Evolutionary conservation across 2,329 filamentous ascomycete species (phyloP).

Genomic region (Corynespora cassiicola): DNA sequence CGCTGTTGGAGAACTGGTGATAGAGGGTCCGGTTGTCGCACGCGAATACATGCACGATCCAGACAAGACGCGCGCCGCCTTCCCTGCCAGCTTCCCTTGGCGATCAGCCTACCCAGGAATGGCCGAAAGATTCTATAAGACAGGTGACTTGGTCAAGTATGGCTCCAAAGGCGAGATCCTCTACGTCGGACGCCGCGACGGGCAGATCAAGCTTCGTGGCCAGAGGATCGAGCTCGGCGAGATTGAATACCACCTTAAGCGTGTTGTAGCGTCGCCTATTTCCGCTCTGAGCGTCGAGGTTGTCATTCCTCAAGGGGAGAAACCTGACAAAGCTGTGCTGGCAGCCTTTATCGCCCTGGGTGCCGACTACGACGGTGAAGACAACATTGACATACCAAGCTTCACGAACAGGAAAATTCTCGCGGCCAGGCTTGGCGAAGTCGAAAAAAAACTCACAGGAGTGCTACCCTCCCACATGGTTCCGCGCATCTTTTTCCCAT

Average conservation of each 20-base stretch:
- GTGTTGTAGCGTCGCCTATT: no score
- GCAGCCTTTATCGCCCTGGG: no score
- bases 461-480: no score
- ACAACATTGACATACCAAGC: no score
- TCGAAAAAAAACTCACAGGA: no score
- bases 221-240: conserved; percentile 49
- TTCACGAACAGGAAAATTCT: no score
- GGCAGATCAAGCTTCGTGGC: conserved; percentile 30
- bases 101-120: no score
- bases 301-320: no score
- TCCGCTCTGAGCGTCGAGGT: conserved; percentile 46
- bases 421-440: no score
- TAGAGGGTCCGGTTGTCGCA: conserved; percentile 9
- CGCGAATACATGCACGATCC: conserved; percentile 12
- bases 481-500: conserved; percentile 13
- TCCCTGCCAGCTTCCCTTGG: no score
- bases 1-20: conserved; percentile 10
- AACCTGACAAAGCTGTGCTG: no score
- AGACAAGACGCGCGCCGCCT: conserved; percentile 15
- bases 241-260: conserved; percentile 48
- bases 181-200: conserved; percentile 10
- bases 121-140: conserved; percentile 15
- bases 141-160: conserved; percentile 20
- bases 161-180: conserved; percentile 6
- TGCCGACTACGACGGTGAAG: no score